These are phyloP conservation scores for Pouteria campechiana DNA, from an alignment of 179 eudicot genomes.

Conservation along the genomic window DNA sequence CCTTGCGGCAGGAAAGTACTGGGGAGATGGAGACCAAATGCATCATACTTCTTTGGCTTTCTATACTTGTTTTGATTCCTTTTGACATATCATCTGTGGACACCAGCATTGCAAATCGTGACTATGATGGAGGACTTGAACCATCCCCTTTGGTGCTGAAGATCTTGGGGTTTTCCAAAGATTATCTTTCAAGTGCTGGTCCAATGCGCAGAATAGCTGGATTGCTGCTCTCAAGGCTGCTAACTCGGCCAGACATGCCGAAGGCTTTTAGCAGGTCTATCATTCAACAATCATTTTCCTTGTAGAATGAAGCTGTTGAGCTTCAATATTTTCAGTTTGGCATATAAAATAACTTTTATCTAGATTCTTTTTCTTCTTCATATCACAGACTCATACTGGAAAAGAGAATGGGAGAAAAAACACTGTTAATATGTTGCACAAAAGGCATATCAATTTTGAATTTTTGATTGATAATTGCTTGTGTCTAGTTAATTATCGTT, in stretches of 20 bases:
- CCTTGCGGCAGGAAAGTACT: constrained; percentile 87
- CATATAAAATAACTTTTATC: no score
- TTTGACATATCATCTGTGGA: constrained; percentile 92
- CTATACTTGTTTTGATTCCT: constrained; percentile 87
- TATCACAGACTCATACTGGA: no score
- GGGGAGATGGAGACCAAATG: constrained; percentile 99
- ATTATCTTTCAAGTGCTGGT: constrained; percentile 86
- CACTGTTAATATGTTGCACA: no score
- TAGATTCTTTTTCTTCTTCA: no score
- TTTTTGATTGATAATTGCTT: no score
- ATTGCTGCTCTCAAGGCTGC: constrained; percentile 76
- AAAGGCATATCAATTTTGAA: no score
- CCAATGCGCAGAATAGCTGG: constrained; percentile 94
- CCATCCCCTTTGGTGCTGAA: constrained; percentile 72
- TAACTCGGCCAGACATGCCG: constrained; percentile 92
- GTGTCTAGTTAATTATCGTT: no score
- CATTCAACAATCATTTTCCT: no score
- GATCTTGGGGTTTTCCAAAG: constrained; percentile 65
- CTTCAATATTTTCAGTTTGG: no score
- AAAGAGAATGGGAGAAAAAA: no score
- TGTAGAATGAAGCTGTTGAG: no score
- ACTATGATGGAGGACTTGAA: constrained; percentile 34
- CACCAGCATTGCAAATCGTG: constrained; percentile 52
- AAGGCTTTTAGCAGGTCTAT: constrained; percentile 73
- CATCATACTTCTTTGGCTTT: constrained; percentile 76